These are phyloP conservation scores for Meredithiella fracta DNA, from an alignment of 2,329 filamentous ascomycete species.

Conservation along the genomic window DNA sequence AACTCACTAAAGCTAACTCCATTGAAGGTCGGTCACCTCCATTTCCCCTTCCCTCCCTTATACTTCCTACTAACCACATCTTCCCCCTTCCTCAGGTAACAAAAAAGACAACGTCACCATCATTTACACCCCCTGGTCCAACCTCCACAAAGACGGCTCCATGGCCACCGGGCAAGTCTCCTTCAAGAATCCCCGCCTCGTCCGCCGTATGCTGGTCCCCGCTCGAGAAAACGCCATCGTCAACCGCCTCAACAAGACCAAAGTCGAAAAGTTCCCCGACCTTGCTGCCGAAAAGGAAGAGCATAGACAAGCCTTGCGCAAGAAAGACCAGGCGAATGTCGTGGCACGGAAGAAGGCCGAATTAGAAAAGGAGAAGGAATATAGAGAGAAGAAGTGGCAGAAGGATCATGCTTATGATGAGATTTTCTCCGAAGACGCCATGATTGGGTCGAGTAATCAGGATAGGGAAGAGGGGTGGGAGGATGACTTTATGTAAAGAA, in stretches of 20 bases:
- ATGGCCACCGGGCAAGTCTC: constrained; percentile 93
- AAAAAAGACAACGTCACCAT: constrained; percentile 96
- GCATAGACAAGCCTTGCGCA: constrained; percentile 51
- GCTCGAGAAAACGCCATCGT: constrained; percentile 77
- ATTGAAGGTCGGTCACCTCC: constrained; percentile 54
- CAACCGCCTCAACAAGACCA: constrained; percentile 97
- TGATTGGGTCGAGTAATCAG: constrained; percentile 69
- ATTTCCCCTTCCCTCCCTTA: background rate
- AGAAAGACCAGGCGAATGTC: constrained; percentile 47
- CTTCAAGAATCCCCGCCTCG: constrained; percentile 77
- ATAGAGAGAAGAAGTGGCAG: constrained; percentile 79
- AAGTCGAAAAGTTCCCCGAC: constrained; percentile 73
- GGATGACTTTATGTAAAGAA: constrained; percentile 84
- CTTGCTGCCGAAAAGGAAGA: constrained; percentile 69
- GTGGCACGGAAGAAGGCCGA: constrained; percentile 61
- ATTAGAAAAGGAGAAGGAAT: constrained; percentile 54
- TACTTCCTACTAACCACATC: background rate
- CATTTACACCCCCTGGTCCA: constrained; percentile 96
- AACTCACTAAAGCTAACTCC: constrained; percentile 95
- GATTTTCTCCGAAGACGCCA: constrained; percentile 66
- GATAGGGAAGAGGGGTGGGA: constrained; percentile 60
- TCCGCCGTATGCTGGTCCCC: constrained; percentile 65
- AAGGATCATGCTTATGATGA: constrained; percentile 98
- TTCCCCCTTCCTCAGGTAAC: constrained; percentile 46
- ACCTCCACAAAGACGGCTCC: constrained; percentile 83